These are phyloP conservation scores for Aspergillus ellipticus DNA, from an alignment of 495 filamentous ascomycete species.

Conservation along the genomic window DNA sequence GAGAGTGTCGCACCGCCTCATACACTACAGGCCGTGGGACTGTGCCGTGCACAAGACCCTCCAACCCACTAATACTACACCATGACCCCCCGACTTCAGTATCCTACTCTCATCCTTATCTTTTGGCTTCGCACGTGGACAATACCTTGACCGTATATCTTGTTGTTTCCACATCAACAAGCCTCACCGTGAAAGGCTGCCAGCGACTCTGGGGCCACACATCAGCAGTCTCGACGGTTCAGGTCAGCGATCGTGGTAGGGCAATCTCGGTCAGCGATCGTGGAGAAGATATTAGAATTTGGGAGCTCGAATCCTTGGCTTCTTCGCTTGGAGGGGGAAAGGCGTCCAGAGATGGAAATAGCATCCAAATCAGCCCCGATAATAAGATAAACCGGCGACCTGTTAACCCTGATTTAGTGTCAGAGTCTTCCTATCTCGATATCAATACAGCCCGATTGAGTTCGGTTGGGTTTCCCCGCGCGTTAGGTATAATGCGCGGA, in stretches of 20 bases:
- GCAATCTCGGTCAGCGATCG: constrained; percentile 81
- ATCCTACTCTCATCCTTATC: constrained; percentile 87
- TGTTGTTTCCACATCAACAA: constrained; percentile 65
- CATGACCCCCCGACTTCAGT: constrained; percentile 62
- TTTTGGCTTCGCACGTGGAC: constrained; percentile 82
- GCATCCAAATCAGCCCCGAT: constrained; percentile 52
- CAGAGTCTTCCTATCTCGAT: constrained; percentile 11
- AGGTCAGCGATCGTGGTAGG: constrained; percentile 83
- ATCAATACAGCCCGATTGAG: neutral
- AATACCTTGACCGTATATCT: constrained; percentile 89
- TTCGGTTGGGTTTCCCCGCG: neutral
- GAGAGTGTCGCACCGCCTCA: constrained; percentile 19
- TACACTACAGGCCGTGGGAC: neutral
- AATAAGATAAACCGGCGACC: constrained; percentile 16
- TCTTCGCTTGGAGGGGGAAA: constrained; percentile 40
- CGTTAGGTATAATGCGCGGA: constrained; percentile 36
- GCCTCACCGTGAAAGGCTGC: constrained; percentile 68
- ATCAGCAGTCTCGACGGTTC: constrained; percentile 79
- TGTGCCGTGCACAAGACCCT: neutral
- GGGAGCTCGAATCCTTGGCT: constrained; percentile 83
- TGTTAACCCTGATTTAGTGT: constrained; percentile 13
- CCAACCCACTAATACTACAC: constrained; percentile 35
- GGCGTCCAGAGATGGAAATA: constrained; percentile 41
- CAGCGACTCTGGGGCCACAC: constrained; percentile 91
- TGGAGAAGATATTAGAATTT: constrained; percentile 86